Percentiles rank a stretch among this genome's conserved stretches.
Evolutionary conservation across 495 filamentous ascomycete species (phyloP).

Genomic region (Chaetomium fimeti): DNA sequence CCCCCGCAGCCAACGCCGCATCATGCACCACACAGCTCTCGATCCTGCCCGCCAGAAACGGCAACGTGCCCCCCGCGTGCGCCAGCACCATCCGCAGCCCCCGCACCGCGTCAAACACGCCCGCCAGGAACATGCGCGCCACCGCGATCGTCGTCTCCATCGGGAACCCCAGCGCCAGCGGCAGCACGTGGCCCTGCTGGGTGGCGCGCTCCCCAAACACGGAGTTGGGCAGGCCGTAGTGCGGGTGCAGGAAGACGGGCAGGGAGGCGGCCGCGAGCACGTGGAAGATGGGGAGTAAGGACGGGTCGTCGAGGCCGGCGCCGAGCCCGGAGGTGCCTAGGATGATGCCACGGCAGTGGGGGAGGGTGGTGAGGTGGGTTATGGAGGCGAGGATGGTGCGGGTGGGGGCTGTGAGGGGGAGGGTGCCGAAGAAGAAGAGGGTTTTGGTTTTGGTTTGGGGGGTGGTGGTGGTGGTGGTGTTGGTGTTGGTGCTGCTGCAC

Average conservation of each 20-base stretch:
- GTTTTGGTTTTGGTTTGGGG: conserved; percentile 55
- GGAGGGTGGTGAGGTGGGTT: conserved; percentile 55
- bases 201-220: conserved; percentile 66
- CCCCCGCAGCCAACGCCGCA: conserved; percentile 58
- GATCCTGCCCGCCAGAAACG: conserved; percentile 84
- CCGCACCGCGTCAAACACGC: conserved; percentile 78
- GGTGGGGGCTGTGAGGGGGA: conserved; percentile 70
- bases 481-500: conserved; percentile 43
- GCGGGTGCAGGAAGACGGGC: conserved; percentile 84
- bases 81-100: conserved; percentile 74
- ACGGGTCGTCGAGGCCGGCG: conserved; percentile 74
- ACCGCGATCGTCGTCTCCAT: conserved; percentile 93
- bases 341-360: conserved; percentile 77
- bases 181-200: conserved; percentile 86
- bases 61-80: conserved; percentile 84
- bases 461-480: neutral
- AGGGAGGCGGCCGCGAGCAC: conserved; percentile 62
- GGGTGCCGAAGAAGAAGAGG: conserved; percentile 76
- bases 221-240: conserved; percentile 79
- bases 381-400: conserved; percentile 63
- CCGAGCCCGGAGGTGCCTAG: conserved; percentile 85
- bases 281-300: conserved; percentile 65
- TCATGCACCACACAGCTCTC: conserved; percentile 89
- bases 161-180: conserved; percentile 84
- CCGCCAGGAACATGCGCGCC: conserved; percentile 77